Evolutionary conservation across 140 eudicot species (phyloP), one percentile per base, ranked within the genome.

Genomic region (Artemisia princeps): DNA sequence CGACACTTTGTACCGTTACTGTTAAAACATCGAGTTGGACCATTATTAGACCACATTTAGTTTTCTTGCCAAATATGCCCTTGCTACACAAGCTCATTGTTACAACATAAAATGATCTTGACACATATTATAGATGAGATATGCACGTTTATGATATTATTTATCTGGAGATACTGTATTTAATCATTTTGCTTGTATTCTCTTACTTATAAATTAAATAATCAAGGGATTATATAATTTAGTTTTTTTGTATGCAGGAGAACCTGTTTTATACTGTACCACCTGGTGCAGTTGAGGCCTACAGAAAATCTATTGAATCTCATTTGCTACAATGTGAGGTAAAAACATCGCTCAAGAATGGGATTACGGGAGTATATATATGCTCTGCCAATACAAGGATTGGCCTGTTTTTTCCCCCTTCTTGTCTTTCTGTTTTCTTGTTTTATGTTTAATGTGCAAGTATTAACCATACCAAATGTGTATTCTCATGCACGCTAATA

Each of bases 221-320:
- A 62, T 51, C 13, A 71, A 60, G 46, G 62, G 70, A 2, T 20
- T 10, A 9, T 55, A 10, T 63, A 20, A 20, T 49, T 33, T 55
- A 26, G 40, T 2, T 17, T 40, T 64, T 60, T 24, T 62, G 44
- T 60, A 23, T 62, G 63, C 86, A 88, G 96, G 94, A 85, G 72
- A 83, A 72, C 67, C 84, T 88, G 71, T 88, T 88, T 72, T 88
- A 85, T 71, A 52, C 84, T 15, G 83, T 86, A 51, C 84, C 83
- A 24, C 68, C 80, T 77, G 90, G 94, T 70, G 85, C 96, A 23
- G 70, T 83, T 76, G 88, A 83, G 69, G 77, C 77, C 14, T 88
- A 88, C 55, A 83, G 83, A 62, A 83, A 75, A 46, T 81, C 80
- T 57, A 70, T 88, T 16, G 95, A 83, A 83, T 79, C 84, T 23